These are phyloP conservation scores for Clitocybe nebularis DNA, from an alignment of 1,284 basidiomycete species.

Conservation along the genomic window DNA sequence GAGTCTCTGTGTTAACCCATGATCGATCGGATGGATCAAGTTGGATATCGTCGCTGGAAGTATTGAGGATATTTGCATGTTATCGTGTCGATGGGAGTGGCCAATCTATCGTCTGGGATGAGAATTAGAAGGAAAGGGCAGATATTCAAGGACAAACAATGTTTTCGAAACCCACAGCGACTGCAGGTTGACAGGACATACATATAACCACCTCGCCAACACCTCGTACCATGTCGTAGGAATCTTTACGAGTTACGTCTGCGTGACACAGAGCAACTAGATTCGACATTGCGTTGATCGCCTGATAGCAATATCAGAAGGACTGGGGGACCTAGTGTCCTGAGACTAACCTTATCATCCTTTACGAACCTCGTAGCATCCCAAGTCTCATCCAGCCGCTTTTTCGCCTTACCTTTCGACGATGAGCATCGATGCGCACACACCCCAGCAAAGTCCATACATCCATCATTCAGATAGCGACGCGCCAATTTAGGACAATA, in stretches of 20 bases:
- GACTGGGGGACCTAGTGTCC: neutral
- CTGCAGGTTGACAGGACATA: conserved; percentile 44
- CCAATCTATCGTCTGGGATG: conserved; percentile 39
- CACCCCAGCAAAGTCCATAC: conserved; percentile 51
- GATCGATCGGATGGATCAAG: conserved; percentile 26
- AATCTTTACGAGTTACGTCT: conserved; percentile 28
- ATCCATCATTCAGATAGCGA: conserved; percentile 33
- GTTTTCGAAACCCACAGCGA: conserved; percentile 46
- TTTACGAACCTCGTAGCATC: conserved; percentile 44
- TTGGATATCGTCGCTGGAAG: conserved; percentile 19
- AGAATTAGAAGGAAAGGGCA: neutral
- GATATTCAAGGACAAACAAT: conserved; percentile 36
- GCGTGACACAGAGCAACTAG: conserved; percentile 30
- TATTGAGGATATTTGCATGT: conserved; percentile 40
- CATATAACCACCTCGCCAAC: conserved; percentile 41
- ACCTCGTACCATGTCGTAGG: conserved; percentile 19
- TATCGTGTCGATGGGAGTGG: conserved; percentile 60
- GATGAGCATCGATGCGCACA: conserved; percentile 53
- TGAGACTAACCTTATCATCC: conserved; percentile 47
- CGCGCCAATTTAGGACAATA: conserved; percentile 38
- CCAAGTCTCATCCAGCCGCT: conserved; percentile 38
- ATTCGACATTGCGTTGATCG: conserved; percentile 34
- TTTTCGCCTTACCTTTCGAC: conserved; percentile 20
- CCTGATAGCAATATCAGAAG: conserved; percentile 28
- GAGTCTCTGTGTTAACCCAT: conserved; percentile 27